Percentiles rank a stretch among this genome's conserved stretches.
Conservation (phyloP, 2,329 filamentous ascomycete genomes). For the Fusarium veterinarium region DNA sequence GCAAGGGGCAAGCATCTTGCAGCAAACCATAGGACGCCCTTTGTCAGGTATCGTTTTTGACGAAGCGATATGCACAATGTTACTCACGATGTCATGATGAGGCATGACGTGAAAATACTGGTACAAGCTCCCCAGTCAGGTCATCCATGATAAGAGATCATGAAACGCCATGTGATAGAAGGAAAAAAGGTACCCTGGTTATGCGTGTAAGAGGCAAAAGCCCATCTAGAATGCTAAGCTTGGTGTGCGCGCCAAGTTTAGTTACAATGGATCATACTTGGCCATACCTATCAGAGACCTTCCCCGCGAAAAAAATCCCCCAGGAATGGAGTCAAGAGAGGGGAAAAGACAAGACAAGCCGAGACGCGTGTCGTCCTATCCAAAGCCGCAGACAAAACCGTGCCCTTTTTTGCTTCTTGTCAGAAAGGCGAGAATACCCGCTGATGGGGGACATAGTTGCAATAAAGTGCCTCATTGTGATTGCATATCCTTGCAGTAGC, state of each 20-base stretch:
- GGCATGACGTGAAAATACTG: constrained; percentile 30
- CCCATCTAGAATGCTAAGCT: constrained; percentile 17
- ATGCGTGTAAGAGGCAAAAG: constrained; percentile 22
- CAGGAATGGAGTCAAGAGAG: constrained; percentile 21
- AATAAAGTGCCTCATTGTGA: constrained; percentile 25
- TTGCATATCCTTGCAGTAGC: constrained; percentile 35
- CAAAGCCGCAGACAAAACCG: neutral
- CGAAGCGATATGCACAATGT: neutral
- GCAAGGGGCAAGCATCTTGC: constrained; percentile 24
- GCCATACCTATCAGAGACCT: constrained; percentile 9
- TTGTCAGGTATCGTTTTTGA: constrained; percentile 6
- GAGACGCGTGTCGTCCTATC: constrained; percentile 27
- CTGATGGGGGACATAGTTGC: neutral
- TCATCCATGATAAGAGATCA: constrained; percentile 9
- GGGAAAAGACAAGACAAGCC: constrained; percentile 5
- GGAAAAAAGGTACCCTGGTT: neutral
- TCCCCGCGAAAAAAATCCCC: constrained; percentile 21
- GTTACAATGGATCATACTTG: neutral
- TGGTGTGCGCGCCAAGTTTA: constrained; percentile 10
- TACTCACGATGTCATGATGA: constrained; percentile 22
- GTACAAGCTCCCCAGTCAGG: neutral
- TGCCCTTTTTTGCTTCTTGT: constrained; percentile 6
- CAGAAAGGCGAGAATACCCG: constrained; percentile 1
- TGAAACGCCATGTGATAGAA: constrained; percentile 14
- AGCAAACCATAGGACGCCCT: neutral